phyloP scores from a whole-genome alignment of 2,329 filamentous ascomycete species.

The Lachnellula hyalina region DNA sequence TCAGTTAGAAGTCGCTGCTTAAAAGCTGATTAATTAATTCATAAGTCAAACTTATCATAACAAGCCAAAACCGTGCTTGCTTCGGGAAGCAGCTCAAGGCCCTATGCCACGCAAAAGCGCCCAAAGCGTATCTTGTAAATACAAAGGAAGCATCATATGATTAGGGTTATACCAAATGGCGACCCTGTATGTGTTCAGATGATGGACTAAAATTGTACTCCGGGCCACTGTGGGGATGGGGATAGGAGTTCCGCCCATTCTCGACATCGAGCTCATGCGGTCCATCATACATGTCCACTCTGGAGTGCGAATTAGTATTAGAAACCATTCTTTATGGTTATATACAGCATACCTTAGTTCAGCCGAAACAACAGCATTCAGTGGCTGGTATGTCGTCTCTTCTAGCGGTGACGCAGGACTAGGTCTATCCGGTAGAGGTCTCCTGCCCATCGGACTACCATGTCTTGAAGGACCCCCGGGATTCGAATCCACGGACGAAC shows the following conservation, averaged over 20 bases:
- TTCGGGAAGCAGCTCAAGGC: not conserved
- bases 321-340: not conserved
- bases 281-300: not conserved
- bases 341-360: slow-evolving; percentile 4
- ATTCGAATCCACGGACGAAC: not conserved
- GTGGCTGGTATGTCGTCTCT: not conserved
- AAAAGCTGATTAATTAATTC: too few relatives aligned
- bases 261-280: slow-evolving; percentile 10
- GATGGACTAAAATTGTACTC: not conserved
- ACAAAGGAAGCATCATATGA: too few relatives aligned
- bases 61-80: not conserved
- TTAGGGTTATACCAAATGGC: too few relatives aligned
- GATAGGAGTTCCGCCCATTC: not conserved
- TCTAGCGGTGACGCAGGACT: slow-evolving; percentile 6
- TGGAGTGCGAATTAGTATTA: slow-evolving; percentile 2
- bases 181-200: too few relatives aligned
- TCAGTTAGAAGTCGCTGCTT: too few relatives aligned
- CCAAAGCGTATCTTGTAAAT: not conserved
- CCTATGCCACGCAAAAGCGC: not conserved
- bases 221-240: not conserved
- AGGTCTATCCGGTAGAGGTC: not conserved
- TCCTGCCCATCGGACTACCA: not conserved
- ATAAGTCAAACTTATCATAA: not conserved
- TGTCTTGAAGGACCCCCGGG: slow-evolving; percentile 3
- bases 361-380: not conserved